These are phyloP conservation scores for Diplodia intermedia DNA, from an alignment of 2,329 filamentous ascomycete species.

Conservation along the genomic window DNA sequence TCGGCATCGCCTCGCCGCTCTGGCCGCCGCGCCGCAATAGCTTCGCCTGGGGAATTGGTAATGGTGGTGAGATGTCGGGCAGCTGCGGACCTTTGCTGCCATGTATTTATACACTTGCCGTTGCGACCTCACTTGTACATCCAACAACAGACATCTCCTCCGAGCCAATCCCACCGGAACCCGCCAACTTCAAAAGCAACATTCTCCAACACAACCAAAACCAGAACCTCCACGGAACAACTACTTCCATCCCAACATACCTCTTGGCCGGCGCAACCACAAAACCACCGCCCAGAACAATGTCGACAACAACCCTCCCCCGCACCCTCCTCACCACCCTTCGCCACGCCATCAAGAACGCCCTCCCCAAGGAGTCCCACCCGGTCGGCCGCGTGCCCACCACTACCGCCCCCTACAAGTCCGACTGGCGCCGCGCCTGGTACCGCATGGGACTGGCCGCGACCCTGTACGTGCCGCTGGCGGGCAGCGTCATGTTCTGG, in stretches of 20 bases:
- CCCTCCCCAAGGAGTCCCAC: background rate
- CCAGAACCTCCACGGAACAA: background rate
- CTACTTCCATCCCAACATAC: background rate
- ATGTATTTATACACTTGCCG: background rate
- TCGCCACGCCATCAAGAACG: background rate
- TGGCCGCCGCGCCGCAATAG: conserved; percentile 1
- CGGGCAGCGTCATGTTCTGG: conserved; percentile 8
- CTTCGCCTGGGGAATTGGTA: background rate
- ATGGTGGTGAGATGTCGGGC: background rate
- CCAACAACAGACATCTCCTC: background rate
- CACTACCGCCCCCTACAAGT: background rate
- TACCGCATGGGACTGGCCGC: background rate
- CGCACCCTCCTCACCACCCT: background rate
- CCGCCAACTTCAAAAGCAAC: background rate
- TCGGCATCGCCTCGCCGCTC: conserved; percentile 7
- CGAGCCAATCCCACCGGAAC: background rate
- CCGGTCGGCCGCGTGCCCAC: background rate
- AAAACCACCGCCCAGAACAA: background rate
- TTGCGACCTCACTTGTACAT: background rate
- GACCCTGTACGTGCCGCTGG: conserved; percentile 7
- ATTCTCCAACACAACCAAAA: background rate
- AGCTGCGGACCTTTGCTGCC: background rate
- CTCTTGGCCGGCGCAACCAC: too few species aligned
- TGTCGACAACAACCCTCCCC: background rate
- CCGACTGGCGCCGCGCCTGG: conserved; percentile 9